Evolutionary conservation across 192 early-diverging fungal genomes (phyloP).

Genomic region (Entomortierella lignicola): DNA sequence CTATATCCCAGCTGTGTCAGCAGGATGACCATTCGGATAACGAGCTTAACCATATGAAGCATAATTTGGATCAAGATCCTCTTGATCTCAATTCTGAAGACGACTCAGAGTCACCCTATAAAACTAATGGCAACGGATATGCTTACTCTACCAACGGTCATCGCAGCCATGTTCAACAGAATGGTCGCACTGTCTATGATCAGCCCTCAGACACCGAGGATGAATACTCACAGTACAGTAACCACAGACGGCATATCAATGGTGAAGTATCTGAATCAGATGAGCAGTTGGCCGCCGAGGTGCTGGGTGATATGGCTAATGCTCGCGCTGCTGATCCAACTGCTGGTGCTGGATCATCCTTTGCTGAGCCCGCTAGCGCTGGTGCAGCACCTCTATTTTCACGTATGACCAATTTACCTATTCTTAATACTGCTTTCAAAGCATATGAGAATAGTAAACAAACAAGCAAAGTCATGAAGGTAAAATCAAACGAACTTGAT

Average conservation of each 20-base stretch:
- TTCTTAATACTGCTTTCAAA: slow-evolving; percentile 80
- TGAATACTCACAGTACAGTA: slow-evolving; percentile 8
- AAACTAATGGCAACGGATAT: background rate
- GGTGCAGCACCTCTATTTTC: slow-evolving; percentile 72
- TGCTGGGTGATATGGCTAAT: slow-evolving; percentile 42
- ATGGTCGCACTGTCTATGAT: slow-evolving; percentile 9
- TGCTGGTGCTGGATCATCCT: slow-evolving; percentile 13
- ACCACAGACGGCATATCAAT: slow-evolving; percentile 8
- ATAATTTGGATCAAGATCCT: slow-evolving; percentile 22
- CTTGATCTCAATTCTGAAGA: slow-evolving; percentile 30
- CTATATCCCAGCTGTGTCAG: slow-evolving; percentile 45
- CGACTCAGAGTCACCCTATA: slow-evolving; percentile 8
- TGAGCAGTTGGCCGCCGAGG: slow-evolving; percentile 44
- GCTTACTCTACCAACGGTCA: background rate
- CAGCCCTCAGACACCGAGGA: slow-evolving; percentile 22
- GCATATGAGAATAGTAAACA: slow-evolving; percentile 82
- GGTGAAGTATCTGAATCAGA: slow-evolving; percentile 11
- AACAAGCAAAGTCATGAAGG: slow-evolving; percentile 66
- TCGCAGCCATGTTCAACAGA: background rate
- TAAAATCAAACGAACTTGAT: too few species aligned
- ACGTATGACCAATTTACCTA: slow-evolving; percentile 80
- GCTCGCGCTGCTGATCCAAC: background rate
- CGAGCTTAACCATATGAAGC: slow-evolving; percentile 14
- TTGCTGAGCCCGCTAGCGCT: slow-evolving; percentile 12
- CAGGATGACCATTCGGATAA: slow-evolving; percentile 24